These are phyloP conservation scores for Pugionium cornutum DNA, from an alignment of 345 rosid genomes.

Conservation along the genomic window DNA sequence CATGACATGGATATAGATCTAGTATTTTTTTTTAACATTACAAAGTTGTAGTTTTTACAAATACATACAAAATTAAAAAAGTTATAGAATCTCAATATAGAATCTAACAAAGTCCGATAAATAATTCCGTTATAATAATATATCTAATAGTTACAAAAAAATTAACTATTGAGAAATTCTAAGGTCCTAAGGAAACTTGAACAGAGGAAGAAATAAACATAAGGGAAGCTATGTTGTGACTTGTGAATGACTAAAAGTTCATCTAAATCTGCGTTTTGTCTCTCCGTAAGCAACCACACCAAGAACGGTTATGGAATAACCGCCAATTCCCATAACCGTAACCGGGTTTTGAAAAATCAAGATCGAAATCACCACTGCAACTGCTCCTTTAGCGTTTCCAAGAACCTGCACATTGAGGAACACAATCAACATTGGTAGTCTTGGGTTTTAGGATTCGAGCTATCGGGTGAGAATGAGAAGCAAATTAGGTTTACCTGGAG, in stretches of 20 bases:
- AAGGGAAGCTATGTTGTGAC: slow-evolving; percentile 19
- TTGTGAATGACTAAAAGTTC: slow-evolving; percentile 14
- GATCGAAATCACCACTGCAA: slow-evolving; percentile 84
- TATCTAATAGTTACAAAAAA: slow-evolving; percentile 12
- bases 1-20: too few relatives aligned
- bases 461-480: neutral
- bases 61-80: too few relatives aligned
- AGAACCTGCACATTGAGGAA: slow-evolving; percentile 52
- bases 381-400: slow-evolving; percentile 96
- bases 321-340: slow-evolving; percentile 77
- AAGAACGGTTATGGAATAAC: slow-evolving; percentile 70
- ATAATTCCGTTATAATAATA: slow-evolving; percentile 12
- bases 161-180: slow-evolving; percentile 27
- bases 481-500: slow-evolving; percentile 60
- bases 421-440: slow-evolving; percentile 4
- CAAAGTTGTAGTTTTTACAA: too few relatives aligned
- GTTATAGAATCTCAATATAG: neutral
- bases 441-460: neutral
- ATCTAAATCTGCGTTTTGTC: slow-evolving; percentile 81
- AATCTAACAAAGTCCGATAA: slow-evolving; percentile 21
- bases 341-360: slow-evolving; percentile 82
- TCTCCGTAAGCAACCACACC: slow-evolving; percentile 94
- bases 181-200: slow-evolving; percentile 23
- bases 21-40: too few relatives aligned
- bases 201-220: slow-evolving; percentile 18